Base-by-base conservation (phyloP, 1,139 yeast species). In the Geotrichum carabidarum region DNA sequence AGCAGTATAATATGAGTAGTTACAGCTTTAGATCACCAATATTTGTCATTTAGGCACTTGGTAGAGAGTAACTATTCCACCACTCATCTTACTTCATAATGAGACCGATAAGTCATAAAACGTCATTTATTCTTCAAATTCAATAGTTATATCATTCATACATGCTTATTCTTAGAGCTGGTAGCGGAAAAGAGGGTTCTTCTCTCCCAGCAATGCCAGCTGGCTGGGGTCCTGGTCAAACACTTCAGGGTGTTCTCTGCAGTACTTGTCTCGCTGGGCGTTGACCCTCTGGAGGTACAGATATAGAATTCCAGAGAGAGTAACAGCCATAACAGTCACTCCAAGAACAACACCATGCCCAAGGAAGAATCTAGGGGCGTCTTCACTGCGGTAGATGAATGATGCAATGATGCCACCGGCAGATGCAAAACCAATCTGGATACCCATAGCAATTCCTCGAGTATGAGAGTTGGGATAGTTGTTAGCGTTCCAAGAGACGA, bases 401-500 rank as follows among this genome's bases (percentile, higher is more conserved):
- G 74, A 72, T 32, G 72, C 70, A 58, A 74, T 63, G 18, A 69
- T 71, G 48, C 78, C 78, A 9, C 77, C 68, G 1, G 43, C 44
- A 4, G 55, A 52, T 2, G 51, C 55, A 38, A 52, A 47, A 9
- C 55, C 55, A 40, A 52, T 48, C 46, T 52, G 55, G 41, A 52
- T 43, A 30, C 55, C 55, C 47, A 52, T 34, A 8, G 55, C 51
- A 38, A 52, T 52, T 32, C 55, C 51, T 11, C 55, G 42, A 15
- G 48, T 14, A 14, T 45, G 41, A 3, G 37, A 15, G 27, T 52
- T 52, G 14, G 55, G 51, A 15, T 15, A 44, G 36, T 47, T 48
- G 41, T 52, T 52, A n/a, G 55, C 43, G 45, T 52, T 52, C 55
- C 55, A 52, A 9, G 55, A 42, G 34, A 52, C 41, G 31, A 52